Evolutionary conservation across 192 early-diverging fungal genomes (phyloP).

Genomic region (Nowakowskiella sp.): DNA sequence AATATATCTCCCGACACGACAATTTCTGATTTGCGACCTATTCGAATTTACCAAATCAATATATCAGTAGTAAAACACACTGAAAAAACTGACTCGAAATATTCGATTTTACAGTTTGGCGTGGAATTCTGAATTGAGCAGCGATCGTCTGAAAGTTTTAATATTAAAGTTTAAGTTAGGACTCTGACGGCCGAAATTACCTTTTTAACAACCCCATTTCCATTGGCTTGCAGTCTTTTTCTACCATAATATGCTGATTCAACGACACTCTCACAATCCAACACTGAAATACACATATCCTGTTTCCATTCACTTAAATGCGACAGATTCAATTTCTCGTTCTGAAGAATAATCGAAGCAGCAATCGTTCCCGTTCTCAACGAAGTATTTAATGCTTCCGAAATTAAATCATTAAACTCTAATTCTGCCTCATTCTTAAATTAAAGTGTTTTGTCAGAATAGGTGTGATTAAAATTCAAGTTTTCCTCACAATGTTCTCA

Average conservation of each 20-base stretch:
- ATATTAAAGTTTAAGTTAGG: not conserved
- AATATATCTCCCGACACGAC: conserved; percentile 9
- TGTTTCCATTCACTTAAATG: too few species aligned
- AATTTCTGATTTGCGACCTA: not conserved
- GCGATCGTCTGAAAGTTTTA: conserved; percentile 10
- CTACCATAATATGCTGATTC: too few species aligned
- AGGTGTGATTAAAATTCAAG: not conserved
- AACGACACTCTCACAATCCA: too few species aligned
- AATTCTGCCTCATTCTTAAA: not conserved
- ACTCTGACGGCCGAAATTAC: too few species aligned
- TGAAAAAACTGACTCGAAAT: not conserved
- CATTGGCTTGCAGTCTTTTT: too few species aligned
- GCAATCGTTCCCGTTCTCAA: not conserved
- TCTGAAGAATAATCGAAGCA: not conserved
- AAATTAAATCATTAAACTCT: conserved; percentile 6
- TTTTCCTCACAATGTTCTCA: not conserved
- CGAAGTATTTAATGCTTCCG: conserved; percentile 4
- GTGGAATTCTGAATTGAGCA: not conserved
- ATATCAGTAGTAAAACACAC: conserved; percentile 4
- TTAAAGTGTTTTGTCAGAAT: too few species aligned
- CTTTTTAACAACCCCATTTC: too few species aligned
- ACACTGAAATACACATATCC: too few species aligned
- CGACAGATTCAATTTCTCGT: too few species aligned
- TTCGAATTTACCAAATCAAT: conserved; percentile 6
- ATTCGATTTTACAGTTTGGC: not conserved